A percentile compares a stretch with the other conserved stretches of the same genome.
Evolutionary conservation across 2,329 filamentous ascomycete genomes (phyloP).

Genomic region (Colletotrichum orbiculare): DNA sequence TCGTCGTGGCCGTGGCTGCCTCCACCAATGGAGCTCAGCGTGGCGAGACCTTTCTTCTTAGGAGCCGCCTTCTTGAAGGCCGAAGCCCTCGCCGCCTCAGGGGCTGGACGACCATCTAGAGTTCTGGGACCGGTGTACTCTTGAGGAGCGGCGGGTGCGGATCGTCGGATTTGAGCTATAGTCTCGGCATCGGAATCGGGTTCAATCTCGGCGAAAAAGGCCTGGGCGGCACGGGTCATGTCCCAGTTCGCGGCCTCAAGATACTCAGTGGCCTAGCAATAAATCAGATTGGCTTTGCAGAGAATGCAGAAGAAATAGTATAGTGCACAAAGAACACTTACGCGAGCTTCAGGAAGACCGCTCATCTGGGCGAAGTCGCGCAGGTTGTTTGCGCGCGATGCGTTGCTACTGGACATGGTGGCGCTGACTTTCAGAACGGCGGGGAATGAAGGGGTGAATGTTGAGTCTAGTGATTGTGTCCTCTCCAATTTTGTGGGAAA

Average conservation of each 20-base stretch:
- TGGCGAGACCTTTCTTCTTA: constrained; percentile 72
- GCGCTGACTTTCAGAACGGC: not conserved
- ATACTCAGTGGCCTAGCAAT: constrained; percentile 71
- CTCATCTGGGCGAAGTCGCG: constrained; percentile 35
- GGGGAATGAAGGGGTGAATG: not conserved
- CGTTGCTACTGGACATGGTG: constrained; percentile 34
- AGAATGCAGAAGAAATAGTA: not conserved
- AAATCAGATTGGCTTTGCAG: constrained; percentile 16
- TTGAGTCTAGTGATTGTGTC: not conserved
- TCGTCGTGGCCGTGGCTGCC: constrained; percentile 67
- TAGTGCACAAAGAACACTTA: constrained; percentile 7
- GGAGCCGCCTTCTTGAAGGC: constrained; percentile 53
- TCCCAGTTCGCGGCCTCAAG: constrained; percentile 75
- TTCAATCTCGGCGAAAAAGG: constrained; percentile 70
- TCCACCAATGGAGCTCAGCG: constrained; percentile 64
- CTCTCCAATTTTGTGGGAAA: too few species aligned
- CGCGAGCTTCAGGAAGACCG: constrained; percentile 31
- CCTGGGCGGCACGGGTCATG: constrained; percentile 69
- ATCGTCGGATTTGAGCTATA: constrained; percentile 41
- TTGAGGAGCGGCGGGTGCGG: constrained; percentile 43
- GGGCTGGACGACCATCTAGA: constrained; percentile 70
- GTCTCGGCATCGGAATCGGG: constrained; percentile 57
- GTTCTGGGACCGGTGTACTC: constrained; percentile 71
- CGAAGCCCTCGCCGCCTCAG: constrained; percentile 44
- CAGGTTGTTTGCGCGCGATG: constrained; percentile 34